These are phyloP conservation scores for Trichoderma sp. DNA, from an alignment of 2,329 filamentous ascomycete genomes.

Conservation along the genomic window DNA sequence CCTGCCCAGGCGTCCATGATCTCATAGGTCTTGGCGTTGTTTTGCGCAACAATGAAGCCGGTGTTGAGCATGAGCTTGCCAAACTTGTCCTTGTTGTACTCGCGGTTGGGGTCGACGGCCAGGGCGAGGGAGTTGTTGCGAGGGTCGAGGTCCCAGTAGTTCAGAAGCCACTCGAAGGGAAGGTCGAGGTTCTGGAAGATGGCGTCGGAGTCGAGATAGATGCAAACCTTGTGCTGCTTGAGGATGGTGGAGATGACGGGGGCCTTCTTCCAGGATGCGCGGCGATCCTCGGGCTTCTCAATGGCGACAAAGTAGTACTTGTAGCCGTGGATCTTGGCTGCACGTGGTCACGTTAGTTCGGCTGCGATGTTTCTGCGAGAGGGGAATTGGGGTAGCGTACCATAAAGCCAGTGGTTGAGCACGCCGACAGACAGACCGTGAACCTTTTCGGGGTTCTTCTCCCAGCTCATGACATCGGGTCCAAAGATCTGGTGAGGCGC, in stretches of 20 bases:
- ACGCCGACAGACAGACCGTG: conserved; percentile 42
- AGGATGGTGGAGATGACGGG: conserved; percentile 43
- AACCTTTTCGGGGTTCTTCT: conserved; percentile 32
- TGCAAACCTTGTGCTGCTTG: conserved; percentile 42
- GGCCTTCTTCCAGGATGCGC: conserved; percentile 48
- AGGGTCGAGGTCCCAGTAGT: conserved; percentile 45
- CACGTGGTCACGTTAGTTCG: conserved; percentile 24
- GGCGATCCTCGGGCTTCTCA: conserved; percentile 39
- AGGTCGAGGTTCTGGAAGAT: conserved; percentile 44
- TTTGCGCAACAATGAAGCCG: conserved; percentile 54
- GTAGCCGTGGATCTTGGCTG: conserved; percentile 47
- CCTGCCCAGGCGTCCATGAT: conserved; percentile 50
- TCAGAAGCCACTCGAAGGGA: conserved; percentile 48
- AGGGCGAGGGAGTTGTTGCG: conserved; percentile 43
- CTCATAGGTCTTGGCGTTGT: conserved; percentile 46
- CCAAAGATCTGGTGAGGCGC: conserved; percentile 38
- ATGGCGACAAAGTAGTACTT: conserved; percentile 46
- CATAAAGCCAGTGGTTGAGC: conserved; percentile 46
- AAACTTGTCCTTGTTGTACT: conserved; percentile 41
- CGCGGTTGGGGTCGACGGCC: conserved; percentile 38
- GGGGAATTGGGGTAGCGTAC: conserved; percentile 26
- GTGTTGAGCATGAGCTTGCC: conserved; percentile 48
- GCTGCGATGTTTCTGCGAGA: neutral
- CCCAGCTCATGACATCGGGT: conserved; percentile 37
- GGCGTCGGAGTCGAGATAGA: conserved; percentile 47